Evolutionary conservation across 1,284 basidiomycete genomes (phyloP).

Genomic region (Vanrija humicola): DNA sequence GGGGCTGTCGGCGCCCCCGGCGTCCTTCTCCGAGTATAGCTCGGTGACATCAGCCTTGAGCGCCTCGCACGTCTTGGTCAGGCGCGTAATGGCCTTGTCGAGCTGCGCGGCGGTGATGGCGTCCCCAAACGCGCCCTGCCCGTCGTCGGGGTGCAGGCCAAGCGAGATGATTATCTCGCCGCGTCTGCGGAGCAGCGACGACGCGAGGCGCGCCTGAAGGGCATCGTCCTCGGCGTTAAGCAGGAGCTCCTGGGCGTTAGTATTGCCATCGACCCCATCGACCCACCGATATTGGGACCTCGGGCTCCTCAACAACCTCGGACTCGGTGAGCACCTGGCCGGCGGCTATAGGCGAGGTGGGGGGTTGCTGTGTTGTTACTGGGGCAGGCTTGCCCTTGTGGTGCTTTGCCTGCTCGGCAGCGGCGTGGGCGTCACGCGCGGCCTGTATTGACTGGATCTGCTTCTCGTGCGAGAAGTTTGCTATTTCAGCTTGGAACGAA

Average conservation of each 20-base stretch:
- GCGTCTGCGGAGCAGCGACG: slow-evolving; percentile 35
- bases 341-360: background rate
- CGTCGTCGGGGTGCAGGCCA: slow-evolving; percentile 36
- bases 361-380: background rate
- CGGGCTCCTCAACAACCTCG: slow-evolving; percentile 22
- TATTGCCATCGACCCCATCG: background rate
- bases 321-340: slow-evolving; percentile 13
- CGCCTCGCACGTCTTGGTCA: slow-evolving; percentile 21
- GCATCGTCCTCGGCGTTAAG: slow-evolving; percentile 27
- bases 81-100: slow-evolving; percentile 22
- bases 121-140: slow-evolving; percentile 4
- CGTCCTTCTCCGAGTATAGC: slow-evolving; percentile 28
- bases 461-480: slow-evolving; percentile 42
- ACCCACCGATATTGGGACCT: slow-evolving; percentile 35
- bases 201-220: slow-evolving; percentile 34
- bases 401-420: slow-evolving; percentile 40
- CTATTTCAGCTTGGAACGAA: slow-evolving; percentile 49
- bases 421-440: slow-evolving; percentile 37
- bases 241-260: slow-evolving; percentile 30
- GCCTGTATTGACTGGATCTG: slow-evolving; percentile 36
- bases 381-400: slow-evolving; percentile 14
- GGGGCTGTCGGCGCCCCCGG: background rate
- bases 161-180: slow-evolving; percentile 43
- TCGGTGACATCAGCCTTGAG: slow-evolving; percentile 40
- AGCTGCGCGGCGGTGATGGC: slow-evolving; percentile 22